Conservation (phyloP, 148 eudicot species). For the Camellia japonica region DNA sequence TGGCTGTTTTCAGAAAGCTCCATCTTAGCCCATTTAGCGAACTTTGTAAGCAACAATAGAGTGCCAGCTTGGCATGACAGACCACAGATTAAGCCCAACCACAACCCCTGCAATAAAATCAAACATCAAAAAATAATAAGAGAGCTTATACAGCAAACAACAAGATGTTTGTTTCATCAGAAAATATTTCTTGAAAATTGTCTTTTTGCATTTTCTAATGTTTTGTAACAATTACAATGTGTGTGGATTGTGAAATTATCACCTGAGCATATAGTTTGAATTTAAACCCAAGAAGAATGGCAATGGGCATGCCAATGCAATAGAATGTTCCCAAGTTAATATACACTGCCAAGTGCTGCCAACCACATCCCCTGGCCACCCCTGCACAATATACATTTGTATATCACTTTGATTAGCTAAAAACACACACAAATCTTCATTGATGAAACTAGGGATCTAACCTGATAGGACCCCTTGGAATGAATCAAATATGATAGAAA, state of each 20-base stretch:
- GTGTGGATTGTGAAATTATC: neutral
- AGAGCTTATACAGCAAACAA: too few species aligned
- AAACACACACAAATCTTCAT: too few species aligned
- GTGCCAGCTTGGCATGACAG: slow-evolving; percentile 40
- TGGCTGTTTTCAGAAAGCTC: slow-evolving; percentile 18
- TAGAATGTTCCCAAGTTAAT: slow-evolving; percentile 67
- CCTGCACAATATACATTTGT: slow-evolving; percentile 34
- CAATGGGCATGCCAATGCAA: slow-evolving; percentile 70
- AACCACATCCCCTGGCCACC: slow-evolving; percentile 88
- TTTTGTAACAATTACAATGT: too few species aligned
- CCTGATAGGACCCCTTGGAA: slow-evolving; percentile 90
- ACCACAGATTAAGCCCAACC: slow-evolving; percentile 68
- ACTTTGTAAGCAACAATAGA: slow-evolving; percentile 39
- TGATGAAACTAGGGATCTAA: slow-evolving; percentile 6
- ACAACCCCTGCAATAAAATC: slow-evolving; percentile 43
- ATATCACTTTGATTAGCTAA: too few species aligned
- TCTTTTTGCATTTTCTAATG: too few species aligned
- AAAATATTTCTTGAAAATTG: too few species aligned
- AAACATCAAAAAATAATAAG: neutral
- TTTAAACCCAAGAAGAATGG: slow-evolving; percentile 59
- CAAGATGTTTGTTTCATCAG: too few species aligned
- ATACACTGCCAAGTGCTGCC: slow-evolving; percentile 72
- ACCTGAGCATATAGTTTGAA: slow-evolving; percentile 58
- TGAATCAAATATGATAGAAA: slow-evolving; percentile 59
- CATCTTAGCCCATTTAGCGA: slow-evolving; percentile 38